These are phyloP conservation scores for Phytopythium helicoides DNA, from an alignment of 352 stramenopile genomes.

Conservation along the genomic window DNA sequence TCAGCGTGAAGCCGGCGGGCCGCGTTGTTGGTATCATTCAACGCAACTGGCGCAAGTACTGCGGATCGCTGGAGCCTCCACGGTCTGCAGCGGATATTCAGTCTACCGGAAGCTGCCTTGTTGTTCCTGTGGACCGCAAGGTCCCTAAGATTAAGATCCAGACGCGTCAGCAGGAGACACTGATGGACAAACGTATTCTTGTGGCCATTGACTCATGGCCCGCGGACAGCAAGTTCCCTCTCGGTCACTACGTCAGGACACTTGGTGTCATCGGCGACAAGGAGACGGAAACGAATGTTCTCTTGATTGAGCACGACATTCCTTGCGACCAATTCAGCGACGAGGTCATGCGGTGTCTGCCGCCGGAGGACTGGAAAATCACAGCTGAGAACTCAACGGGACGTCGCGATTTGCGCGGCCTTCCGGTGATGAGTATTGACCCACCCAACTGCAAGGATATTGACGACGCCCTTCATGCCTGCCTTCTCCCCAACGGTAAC, in stretches of 20 bases:
- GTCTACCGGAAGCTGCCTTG: conserved; percentile 59
- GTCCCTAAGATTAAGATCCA: conserved; percentile 94
- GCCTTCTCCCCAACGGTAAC: conserved; percentile 90
- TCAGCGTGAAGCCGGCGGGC: conserved; percentile 67
- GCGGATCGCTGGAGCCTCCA: conserved; percentile 90
- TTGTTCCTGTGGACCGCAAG: conserved; percentile 86
- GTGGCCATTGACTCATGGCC: conserved; percentile 96
- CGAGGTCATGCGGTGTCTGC: conserved; percentile 91
- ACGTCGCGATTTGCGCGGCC: conserved; percentile 89
- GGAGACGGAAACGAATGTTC: conserved; percentile 94
- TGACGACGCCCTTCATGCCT: conserved; percentile 97
- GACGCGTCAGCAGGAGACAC: conserved; percentile 87
- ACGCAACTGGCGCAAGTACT: conserved; percentile 93
- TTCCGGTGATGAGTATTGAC: conserved; percentile 93
- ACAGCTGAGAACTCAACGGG: conserved; percentile 91
- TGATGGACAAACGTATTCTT: conserved; percentile 94
- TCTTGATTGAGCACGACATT: conserved; percentile 98
- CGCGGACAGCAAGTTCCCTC: conserved; percentile 81
- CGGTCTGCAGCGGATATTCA: conserved; percentile 34
- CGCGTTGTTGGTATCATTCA: conserved; percentile 91
- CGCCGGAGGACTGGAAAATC: conserved; percentile 94
- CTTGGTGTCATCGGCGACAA: conserved; percentile 96
- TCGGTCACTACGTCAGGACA: conserved; percentile 96
- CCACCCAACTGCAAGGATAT: conserved; percentile 95
- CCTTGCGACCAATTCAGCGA: conserved; percentile 82